Evolutionary conservation across 2,329 filamentous ascomycete species (phyloP), one percentile per base, ranked within the genome.

Genomic region (Colletotrichum theobromicola): DNA sequence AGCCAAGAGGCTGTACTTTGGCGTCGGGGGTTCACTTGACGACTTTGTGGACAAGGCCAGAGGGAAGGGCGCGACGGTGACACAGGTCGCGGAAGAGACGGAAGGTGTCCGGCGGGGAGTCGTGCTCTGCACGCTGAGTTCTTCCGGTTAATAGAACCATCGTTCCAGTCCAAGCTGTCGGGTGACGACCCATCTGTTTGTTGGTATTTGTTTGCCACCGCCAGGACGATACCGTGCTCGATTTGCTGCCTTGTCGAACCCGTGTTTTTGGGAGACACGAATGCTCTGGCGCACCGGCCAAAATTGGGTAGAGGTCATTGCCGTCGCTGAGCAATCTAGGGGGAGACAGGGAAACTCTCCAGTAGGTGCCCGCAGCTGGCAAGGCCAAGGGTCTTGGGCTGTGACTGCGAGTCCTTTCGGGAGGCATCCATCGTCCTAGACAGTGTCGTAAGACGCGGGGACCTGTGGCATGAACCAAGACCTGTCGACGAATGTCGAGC

Each of bases 1-100:
- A 4, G 94, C 94, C 2, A 97, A 97, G 85, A 90, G 91, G 77
- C 88, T 96, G 13, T 97, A 97, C 83, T 97, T 97, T 83, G 94
- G 94, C 4, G 94, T 97, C 7, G 94, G 94, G 0, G 94, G 94
- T 0, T 95, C 94, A 24, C 88, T 97, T 26, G 93, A 95, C 81
- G 94, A 94, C 77, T 95, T 97, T 78, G 85, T 92, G 62, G 83
- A 87, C 65, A 86, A 84, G 76, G 88, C 91, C 55, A 84, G 84
- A 69, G 84, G 81, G 1, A 86, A 86, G 46, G 91, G 90, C 4
- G 87, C 84, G 13, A 76, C 78, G 4, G 87, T 93, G 42, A 82
- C 86, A 53, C 85, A 86, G 63, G 77, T 93, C 37, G 85, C 89
- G 72, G 90, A 93, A 79, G 91, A 93, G 80, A 85, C 86, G 0